phyloP scores from a whole-genome alignment of 352 stramenopile species.

The Pythium dissimile region DNA sequence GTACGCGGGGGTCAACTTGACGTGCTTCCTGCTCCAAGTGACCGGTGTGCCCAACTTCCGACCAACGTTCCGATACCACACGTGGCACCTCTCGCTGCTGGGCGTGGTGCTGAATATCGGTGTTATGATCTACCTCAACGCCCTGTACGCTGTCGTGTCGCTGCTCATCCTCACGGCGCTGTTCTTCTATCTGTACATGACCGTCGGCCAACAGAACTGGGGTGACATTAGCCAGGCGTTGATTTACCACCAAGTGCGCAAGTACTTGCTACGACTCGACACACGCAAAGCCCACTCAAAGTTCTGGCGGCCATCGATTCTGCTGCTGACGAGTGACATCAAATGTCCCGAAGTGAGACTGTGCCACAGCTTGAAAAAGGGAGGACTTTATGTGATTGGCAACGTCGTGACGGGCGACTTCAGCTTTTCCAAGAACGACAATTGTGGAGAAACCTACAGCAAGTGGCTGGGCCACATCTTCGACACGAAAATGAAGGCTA shows the following conservation, averaged over 20 bases:
- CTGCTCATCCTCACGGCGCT: slow-evolving; percentile 48
- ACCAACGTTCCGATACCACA: slow-evolving; percentile 65
- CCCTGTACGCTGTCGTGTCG: slow-evolving; percentile 50
- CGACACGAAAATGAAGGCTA: slow-evolving; percentile 48
- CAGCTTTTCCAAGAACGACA: slow-evolving; percentile 20
- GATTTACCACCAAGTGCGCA: slow-evolving; percentile 83
- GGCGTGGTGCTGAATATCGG: slow-evolving; percentile 56
- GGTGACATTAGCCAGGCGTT: slow-evolving; percentile 81
- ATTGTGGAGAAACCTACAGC: slow-evolving; percentile 35
- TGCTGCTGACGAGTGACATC: slow-evolving; percentile 53
- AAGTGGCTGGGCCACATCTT: slow-evolving; percentile 42
- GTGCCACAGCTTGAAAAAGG: slow-evolving; percentile 82
- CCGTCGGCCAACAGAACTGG: slow-evolving; percentile 48
- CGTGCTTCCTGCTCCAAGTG: slow-evolving; percentile 69
- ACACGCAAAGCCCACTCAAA: slow-evolving; percentile 65
- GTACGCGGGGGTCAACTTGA: slow-evolving; percentile 72
- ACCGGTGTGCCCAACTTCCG: slow-evolving; percentile 80
- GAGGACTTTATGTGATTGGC: slow-evolving; percentile 71
- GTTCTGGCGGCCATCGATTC: slow-evolving; percentile 72
- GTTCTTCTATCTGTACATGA: slow-evolving; percentile 71
- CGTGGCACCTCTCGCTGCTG: slow-evolving; percentile 58
- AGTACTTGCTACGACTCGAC: slow-evolving; percentile 74
- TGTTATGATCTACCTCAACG: slow-evolving; percentile 79
- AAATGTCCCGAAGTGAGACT: slow-evolving; percentile 38
- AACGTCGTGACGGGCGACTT: slow-evolving; percentile 48